Percentiles rank a stretch among this genome's conserved stretches.
Conservation (phyloP, 148 eudicot species). For the Oxyria digyna region DNA sequence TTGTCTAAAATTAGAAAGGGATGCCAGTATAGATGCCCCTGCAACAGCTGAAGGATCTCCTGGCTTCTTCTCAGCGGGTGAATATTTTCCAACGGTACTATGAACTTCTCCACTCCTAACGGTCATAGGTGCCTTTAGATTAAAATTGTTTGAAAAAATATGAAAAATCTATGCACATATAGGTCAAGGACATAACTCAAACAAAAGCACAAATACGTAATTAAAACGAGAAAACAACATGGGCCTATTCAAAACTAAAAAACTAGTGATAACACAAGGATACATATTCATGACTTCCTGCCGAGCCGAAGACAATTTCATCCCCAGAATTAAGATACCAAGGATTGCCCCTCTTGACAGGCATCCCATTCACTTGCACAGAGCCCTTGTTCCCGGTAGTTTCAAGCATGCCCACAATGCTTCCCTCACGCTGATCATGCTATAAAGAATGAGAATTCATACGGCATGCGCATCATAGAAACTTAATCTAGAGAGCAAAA, state of each 20-base stretch:
- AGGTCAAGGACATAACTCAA: constrained; percentile 25
- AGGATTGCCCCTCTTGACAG: constrained; percentile 40
- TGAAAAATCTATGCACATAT: constrained; percentile 47
- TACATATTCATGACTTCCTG: constrained; percentile 80
- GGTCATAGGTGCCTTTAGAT: constrained; percentile 48
- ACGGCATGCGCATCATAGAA: constrained; percentile 22
- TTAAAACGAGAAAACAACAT: not conserved
- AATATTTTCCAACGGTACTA: constrained; percentile 33
- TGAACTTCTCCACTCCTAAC: constrained; percentile 44
- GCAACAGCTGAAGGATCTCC: constrained; percentile 81
- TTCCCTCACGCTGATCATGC: constrained; percentile 54
- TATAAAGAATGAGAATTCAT: constrained; percentile 32
- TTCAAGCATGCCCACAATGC: constrained; percentile 61
- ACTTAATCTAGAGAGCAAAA: constrained; percentile 15
- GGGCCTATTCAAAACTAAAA: not conserved
- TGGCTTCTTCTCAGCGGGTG: constrained; percentile 46
- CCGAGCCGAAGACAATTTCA: constrained; percentile 54
- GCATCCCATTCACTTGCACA: constrained; percentile 71
- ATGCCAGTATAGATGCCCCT: constrained; percentile 82
- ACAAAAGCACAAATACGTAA: not conserved
- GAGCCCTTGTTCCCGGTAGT: constrained; percentile 71
- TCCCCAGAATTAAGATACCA: constrained; percentile 73
- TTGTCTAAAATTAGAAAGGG: constrained; percentile 57
- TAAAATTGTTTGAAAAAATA: constrained; percentile 35
- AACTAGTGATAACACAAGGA: constrained; percentile 21